Conservation (phyloP, 192 early-diverging fungal species). For the Allomyces javanicus region DNA sequence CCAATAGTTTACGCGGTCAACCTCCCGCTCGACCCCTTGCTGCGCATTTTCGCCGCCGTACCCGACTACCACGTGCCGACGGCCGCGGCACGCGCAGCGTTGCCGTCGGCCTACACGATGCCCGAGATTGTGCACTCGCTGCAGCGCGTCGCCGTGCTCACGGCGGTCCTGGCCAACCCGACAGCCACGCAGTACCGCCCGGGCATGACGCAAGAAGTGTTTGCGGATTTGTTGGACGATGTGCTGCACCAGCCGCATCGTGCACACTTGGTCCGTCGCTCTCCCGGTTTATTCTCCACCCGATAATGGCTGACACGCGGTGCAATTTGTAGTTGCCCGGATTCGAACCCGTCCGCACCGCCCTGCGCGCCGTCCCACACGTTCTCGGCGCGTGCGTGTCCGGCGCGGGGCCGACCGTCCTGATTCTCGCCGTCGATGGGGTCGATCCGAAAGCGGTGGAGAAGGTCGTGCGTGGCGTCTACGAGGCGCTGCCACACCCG, state of each 20-base stretch:
- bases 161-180: conserved; percentile 50
- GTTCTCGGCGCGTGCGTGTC: conserved; percentile 81
- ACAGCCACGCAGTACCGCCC: conserved; percentile 17
- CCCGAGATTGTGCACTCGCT: conserved; percentile 59
- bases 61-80: conserved; percentile 90
- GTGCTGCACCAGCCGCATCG: conserved; percentile 92
- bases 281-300: background rate
- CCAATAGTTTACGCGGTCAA: conserved; percentile 10
- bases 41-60: conserved; percentile 52
- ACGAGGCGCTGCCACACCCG: background rate
- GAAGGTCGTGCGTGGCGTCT: background rate
- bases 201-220: conserved; percentile 44
- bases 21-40: conserved; percentile 46
- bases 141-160: conserved; percentile 82
- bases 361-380: conserved; percentile 25
- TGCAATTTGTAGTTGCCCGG: background rate
- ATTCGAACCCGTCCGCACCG: background rate
- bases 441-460: conserved; percentile 60
- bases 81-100: conserved; percentile 65
- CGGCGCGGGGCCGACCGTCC: conserved; percentile 91
- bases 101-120: conserved; percentile 56
- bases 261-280: conserved; percentile 49
- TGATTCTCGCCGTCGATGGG: conserved; percentile 64
- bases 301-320: background rate
- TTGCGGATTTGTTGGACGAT: conserved; percentile 84